Conservation (phyloP, 164 flowering plant species). For the Pachysandra terminalis region DNA sequence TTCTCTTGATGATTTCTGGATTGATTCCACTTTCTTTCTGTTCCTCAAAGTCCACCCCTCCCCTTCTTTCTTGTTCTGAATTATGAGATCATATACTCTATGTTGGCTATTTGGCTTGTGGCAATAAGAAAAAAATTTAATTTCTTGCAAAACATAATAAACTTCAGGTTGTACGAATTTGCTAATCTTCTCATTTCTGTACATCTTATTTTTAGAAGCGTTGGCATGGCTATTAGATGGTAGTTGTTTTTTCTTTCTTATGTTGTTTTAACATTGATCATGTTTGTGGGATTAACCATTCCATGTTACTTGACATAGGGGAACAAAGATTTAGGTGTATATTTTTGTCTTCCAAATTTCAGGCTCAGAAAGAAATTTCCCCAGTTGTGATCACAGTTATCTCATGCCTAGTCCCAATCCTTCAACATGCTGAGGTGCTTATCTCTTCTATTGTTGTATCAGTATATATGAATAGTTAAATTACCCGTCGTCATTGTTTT, state of each 20-base stretch:
- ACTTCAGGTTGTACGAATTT: too few species aligned
- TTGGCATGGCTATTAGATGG: too few species aligned
- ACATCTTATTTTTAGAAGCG: too few species aligned
- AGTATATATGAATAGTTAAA: neutral
- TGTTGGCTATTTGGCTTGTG: too few species aligned
- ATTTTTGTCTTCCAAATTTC: conserved; percentile 18
- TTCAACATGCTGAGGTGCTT: conserved; percentile 81
- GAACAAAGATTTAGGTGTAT: neutral
- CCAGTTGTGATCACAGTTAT: conserved; percentile 75
- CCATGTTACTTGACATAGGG: neutral
- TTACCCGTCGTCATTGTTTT: neutral
- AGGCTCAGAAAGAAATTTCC: conserved; percentile 87
- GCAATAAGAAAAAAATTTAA: too few species aligned
- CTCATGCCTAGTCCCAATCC: conserved; percentile 77
- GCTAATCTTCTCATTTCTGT: too few species aligned
- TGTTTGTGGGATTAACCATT: neutral
- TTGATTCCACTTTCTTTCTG: too few species aligned
- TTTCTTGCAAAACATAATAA: too few species aligned
- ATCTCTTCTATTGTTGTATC: conserved; percentile 4
- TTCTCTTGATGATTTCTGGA: too few species aligned
- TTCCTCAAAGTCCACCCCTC: too few species aligned
- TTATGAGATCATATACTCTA: too few species aligned
- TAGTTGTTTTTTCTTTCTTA: neutral
- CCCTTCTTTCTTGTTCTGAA: too few species aligned
- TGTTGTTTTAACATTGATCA: neutral